A percentile compares a stretch with the other conserved stretches of the same genome.
Conservation (phyloP, 768 basidiomycete species). For the Tephrocybe rancida region DNA sequence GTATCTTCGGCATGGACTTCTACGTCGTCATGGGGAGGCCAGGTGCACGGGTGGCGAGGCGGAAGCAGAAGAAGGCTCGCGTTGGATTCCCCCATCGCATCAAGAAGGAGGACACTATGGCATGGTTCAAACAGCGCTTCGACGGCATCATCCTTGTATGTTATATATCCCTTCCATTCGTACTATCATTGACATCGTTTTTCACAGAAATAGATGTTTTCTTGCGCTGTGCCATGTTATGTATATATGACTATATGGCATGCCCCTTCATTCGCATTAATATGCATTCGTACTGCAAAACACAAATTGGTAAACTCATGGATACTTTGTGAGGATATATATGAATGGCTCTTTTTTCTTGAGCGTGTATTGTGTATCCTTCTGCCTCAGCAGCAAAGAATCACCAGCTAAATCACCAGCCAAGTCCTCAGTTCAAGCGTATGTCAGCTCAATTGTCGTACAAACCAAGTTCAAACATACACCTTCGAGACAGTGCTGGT, state of each 20-base stretch:
- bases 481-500: too few species aligned
- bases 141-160: conserved; percentile 94
- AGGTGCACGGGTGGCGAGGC: conserved; percentile 86
- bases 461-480: too few species aligned
- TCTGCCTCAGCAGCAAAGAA: too few species aligned
- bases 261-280: conserved; percentile 17
- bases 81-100: conserved; percentile 90
- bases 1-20: conserved; percentile 99
- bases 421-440: too few species aligned
- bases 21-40: conserved; percentile 97
- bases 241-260: conserved; percentile 25
- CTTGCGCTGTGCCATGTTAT: conserved; percentile 16
- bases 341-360: too few species aligned
- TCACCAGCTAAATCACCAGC: too few species aligned
- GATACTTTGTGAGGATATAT: neutral
- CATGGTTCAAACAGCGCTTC: conserved; percentile 99
- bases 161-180: conserved; percentile 14
- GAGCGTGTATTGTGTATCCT: too few species aligned
- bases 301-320: conserved; percentile 7
- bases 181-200: neutral
- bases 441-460: too few species aligned
- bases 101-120: conserved; percentile 94
- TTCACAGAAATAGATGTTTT: conserved; percentile 21
- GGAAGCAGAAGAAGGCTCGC: conserved; percentile 86
- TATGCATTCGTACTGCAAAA: conserved; percentile 7